Evolutionary conservation across 2,329 filamentous ascomycete species (phyloP), one percentile per base, ranked within the genome.

Genomic region (Fusarium sp.): DNA sequence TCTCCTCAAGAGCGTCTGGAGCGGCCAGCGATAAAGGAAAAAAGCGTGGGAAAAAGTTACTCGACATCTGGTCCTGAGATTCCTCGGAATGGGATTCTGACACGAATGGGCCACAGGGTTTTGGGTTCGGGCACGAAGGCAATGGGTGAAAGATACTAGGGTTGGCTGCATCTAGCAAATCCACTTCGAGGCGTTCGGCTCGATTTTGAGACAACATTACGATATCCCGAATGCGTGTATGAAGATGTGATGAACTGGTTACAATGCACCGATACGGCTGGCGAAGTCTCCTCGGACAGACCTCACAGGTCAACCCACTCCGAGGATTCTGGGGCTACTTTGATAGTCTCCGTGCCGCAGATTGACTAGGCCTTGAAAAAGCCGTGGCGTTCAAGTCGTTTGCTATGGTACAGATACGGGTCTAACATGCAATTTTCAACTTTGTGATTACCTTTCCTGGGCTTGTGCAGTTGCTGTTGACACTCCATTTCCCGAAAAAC

Each of bases 1-100:
- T 75, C 92, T 97, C 84, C 84, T 99, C 84, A 98, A 98, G 93
- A 92, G 85, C 82, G 96, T 99, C 82, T 99, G 96, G 96, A 93
- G 89, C 85, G 92, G 89, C 74, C 81, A 87, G 80, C 85, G 87
- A 84, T 89, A 89, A 85, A 80, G 71, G 68, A 51, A 28, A 63
- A 71, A 57, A 69, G 50, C 58, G 61, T 54, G 62, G 64, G 60
- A 19, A 64, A 71, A 72, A 69, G 64, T 70, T 73, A 65, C 65
- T 70, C 69, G 62, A 65, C 62, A 64, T 67, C 64, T 71, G 64
- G 69, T 66, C 68, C 67, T 65, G 71, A 71, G 71, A 71, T 58
- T 68, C 44, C 65, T 70, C 58, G 55, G 65, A 61, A 70, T 43
- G 67, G 67, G 70, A 75, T 67, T 74, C 69, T 73, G 72, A 73